Evolutionary conservation across 2,329 filamentous ascomycete genomes (phyloP).

Genomic region (Fusarium chuoi): DNA sequence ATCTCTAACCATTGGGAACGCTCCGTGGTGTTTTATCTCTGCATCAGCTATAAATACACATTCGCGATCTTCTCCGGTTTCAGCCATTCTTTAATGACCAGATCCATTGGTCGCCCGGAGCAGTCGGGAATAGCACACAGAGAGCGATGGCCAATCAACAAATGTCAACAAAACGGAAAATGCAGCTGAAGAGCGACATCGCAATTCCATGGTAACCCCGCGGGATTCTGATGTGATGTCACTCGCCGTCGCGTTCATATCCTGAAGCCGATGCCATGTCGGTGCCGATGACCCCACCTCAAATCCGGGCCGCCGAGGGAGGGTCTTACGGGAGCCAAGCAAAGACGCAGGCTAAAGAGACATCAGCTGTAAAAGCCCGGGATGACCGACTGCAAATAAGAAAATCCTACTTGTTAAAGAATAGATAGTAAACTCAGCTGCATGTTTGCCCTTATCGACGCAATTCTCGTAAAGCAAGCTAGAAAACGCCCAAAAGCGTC

Average conservation of each 20-base stretch:
- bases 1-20: too few species aligned
- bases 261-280: conserved; percentile 4
- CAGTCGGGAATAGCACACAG: background rate
- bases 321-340: conserved; percentile 10
- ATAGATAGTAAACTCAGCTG: background rate
- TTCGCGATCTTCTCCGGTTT: background rate
- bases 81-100: background rate
- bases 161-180: background rate
- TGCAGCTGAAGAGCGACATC: background rate
- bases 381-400: background rate
- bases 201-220: background rate
- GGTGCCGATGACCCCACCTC: conserved; percentile 14
- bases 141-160: background rate
- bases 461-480: background rate
- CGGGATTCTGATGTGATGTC: conserved; percentile 10
- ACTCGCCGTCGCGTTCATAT: conserved; percentile 1
- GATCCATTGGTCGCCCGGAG: background rate
- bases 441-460: background rate
- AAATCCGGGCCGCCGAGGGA: conserved; percentile 9
- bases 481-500: conserved; percentile 15
- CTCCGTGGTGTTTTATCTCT: background rate
- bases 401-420: background rate
- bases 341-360: background rate
- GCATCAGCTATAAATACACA: background rate
- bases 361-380: background rate